Evolutionary conservation across 805 yeast species (phyloP), one percentile per base, ranked within the genome.

Genomic region (Hanseniaspora vineae): DNA sequence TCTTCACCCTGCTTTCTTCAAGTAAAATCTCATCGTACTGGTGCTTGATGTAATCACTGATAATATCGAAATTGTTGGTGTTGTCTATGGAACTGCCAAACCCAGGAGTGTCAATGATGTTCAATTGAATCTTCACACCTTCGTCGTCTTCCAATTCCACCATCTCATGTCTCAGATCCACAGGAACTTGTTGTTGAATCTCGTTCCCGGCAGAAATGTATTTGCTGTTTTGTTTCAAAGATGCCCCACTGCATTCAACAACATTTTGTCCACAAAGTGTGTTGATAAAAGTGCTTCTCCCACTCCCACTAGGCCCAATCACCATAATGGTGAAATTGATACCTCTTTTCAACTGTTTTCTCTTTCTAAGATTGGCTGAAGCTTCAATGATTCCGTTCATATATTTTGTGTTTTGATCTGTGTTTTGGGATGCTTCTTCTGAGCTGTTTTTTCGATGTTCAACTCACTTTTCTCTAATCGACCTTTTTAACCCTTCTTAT

Each of bases 231-330:
- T 40, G 9, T 44, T 33, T 44, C 33, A 17, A 35, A 44, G 12
- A 35, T 44, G 40, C 29, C 31, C n/a, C 35, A 72, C 29, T 70
- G 0, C 80, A 72, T 40, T 83, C 86, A 12, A 84, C 90, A 37
- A 88, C 88, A 55, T 83, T 80, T 54, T 88, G 92, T 50, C 84
- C 95, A 67, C 96, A 88, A 47, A 88, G 71, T 35, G 95, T 83
- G 68, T 89, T 88, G 62, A 89, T 85, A 58, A 88, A 82, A 5
- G 96, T 88, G n/a, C 95, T 83, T 62, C 96, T 76, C 15, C 96
- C 96, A 43, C 80, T 69, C 2, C 97, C 97, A 44, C 81, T 77
- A 60, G 84, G 83, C 42, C 96, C 97, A 48, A 86, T 81, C 37
- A 85, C 80, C 90, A 88, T 81, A 50, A 84, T 62, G 19, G 94